Evolutionary conservation across 2,329 filamentous ascomycete genomes (phyloP).

Genomic region (Periconia sp.): DNA sequence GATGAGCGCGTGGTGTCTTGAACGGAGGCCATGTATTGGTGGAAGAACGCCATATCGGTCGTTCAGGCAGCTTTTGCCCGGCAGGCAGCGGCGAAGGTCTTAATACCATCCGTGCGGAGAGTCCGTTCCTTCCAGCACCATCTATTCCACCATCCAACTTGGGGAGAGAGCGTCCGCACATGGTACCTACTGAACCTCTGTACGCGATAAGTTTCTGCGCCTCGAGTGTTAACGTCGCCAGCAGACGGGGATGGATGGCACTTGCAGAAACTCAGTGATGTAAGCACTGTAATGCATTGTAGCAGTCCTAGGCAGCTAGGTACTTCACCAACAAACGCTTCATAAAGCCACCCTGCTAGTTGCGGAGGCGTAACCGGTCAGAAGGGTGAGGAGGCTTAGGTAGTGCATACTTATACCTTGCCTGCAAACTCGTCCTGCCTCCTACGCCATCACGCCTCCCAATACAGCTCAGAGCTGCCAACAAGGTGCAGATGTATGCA

Average conservation of each 20-base stretch:
- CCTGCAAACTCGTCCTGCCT: background rate
- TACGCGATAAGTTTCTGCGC: background rate
- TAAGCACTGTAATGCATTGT: background rate
- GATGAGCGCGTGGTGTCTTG: slow-evolving; percentile 1
- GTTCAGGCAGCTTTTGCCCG: background rate
- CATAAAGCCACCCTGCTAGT: background rate
- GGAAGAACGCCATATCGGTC: background rate
- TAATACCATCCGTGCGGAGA: slow-evolving; percentile 1
- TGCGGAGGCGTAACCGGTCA: background rate
- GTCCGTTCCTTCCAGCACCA: background rate
- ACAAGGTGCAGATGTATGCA: background rate
- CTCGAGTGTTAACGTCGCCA: background rate
- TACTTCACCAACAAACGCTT: background rate
- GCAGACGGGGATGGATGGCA: background rate
- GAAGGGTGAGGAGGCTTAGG: background rate
- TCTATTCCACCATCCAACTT: background rate
- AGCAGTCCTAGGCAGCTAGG: background rate
- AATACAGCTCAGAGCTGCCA: background rate
- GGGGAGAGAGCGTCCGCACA: slow-evolving; percentile 1
- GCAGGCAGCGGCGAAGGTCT: background rate
- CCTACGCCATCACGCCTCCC: background rate
- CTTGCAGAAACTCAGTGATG: background rate
- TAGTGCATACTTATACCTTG: background rate
- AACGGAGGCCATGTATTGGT: background rate
- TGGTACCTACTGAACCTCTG: background rate